Conservation (phyloP, 164 flowering plant species). For the grape (Vitis vinifera) region ASM3070453v1 NC_081818.1:25148001-25148500, state of each 20-base stretch:
- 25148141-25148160: background rate
- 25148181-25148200: background rate
- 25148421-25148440: background rate
- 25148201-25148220: background rate
- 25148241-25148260: background rate
- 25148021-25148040: background rate
- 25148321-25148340: background rate
- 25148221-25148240: background rate
- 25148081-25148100: background rate
- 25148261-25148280: background rate
- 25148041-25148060: background rate
- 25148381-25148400: too few species aligned
- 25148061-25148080: background rate
- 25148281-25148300: background rate
- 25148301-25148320: background rate
- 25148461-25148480: background rate
- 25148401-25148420: background rate
- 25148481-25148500: background rate
- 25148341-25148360: background rate
- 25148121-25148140: background rate
- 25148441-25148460: background rate
- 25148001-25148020: background rate
- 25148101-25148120: background rate
- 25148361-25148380: background rate
- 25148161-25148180: constrained; percentile 1